A percentile compares a stretch with the other conserved stretches of the same genome.
Evolutionary conservation across 106 monocot species (phyloP).

Genomic region (Allium fistulosum): DNA sequence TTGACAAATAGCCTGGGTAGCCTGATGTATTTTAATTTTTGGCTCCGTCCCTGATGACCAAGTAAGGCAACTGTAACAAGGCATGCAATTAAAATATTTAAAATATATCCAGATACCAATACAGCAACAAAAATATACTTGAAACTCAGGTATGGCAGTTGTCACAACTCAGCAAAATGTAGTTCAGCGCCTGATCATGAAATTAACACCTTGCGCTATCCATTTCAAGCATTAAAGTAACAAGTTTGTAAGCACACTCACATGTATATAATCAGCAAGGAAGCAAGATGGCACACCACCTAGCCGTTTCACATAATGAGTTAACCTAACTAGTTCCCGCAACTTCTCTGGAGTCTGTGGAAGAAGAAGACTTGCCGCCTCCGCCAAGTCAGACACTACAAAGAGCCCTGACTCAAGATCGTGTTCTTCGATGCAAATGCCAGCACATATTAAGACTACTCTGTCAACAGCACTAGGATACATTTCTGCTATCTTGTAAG

Average conservation of each 20-base stretch:
- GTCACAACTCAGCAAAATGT: too few species aligned
- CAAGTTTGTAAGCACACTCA: slow-evolving; percentile 11
- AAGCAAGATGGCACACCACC: slow-evolving; percentile 51
- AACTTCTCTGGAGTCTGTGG: slow-evolving; percentile 68
- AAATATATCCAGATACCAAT: too few species aligned
- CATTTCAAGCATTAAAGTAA: too few species aligned
- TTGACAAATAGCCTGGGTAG: too few species aligned
- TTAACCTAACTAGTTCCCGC: slow-evolving; percentile 42
- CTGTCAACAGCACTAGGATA: slow-evolving; percentile 43
- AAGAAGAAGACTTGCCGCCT: slow-evolving; percentile 48
- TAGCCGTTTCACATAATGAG: slow-evolving; percentile 42
- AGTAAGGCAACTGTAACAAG: too few species aligned
- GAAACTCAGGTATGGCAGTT: too few species aligned
- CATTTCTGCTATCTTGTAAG: slow-evolving; percentile 57
- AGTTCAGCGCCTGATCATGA: too few species aligned
- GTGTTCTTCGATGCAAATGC: slow-evolving; percentile 70
- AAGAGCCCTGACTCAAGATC: slow-evolving; percentile 62
- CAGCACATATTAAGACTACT: slow-evolving; percentile 52
- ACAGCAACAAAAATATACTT: too few species aligned
- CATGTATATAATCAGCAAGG: slow-evolving; percentile 63
- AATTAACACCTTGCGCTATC: too few species aligned
- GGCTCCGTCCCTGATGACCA: too few species aligned
- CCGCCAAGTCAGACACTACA: slow-evolving; percentile 39
- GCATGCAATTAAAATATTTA: too few species aligned
- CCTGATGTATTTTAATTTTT: too few species aligned